Evolutionary conservation across 1,284 basidiomycete species (phyloP).

Genomic region (Tilletia indica): DNA sequence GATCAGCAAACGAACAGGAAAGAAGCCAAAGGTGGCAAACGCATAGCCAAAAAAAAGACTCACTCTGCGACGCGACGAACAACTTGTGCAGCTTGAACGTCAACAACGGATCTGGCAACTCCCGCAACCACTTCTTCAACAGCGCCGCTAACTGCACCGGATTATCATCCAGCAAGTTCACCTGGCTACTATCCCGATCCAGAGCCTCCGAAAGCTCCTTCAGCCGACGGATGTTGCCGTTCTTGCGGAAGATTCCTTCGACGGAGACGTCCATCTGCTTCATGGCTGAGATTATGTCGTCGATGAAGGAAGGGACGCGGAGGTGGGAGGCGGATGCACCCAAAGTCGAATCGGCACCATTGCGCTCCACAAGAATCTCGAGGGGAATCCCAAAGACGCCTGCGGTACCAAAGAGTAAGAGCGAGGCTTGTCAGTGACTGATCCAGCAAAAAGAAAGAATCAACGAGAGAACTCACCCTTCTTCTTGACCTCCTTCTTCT

Average conservation of each 20-base stretch:
- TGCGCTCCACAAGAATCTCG: conserved; percentile 89
- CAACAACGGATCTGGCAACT: conserved; percentile 91
- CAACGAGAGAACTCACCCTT: conserved; percentile 31
- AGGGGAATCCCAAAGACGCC: conserved; percentile 88
- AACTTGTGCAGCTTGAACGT: conserved; percentile 89
- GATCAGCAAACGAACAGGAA: neutral
- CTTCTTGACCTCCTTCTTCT: conserved; percentile 66
- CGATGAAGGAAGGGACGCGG: conserved; percentile 92
- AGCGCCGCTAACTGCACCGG: conserved; percentile 95
- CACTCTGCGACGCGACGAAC: conserved; percentile 83
- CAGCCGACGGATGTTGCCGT: conserved; percentile 90
- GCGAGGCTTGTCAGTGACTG: conserved; percentile 15
- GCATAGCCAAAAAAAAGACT: neutral
- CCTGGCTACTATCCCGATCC: conserved; percentile 78
- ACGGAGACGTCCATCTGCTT: conserved; percentile 99
- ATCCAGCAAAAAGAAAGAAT: conserved; percentile 20
- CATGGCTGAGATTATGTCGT: conserved; percentile 97
- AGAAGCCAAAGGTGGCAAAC: conserved; percentile 8
- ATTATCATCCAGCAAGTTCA: conserved; percentile 90
- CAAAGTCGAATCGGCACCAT: conserved; percentile 87
- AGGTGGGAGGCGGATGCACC: conserved; percentile 82
- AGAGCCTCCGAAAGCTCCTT: conserved; percentile 87
- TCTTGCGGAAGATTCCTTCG: conserved; percentile 97
- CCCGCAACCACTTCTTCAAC: conserved; percentile 93
- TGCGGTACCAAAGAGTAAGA: neutral